These are phyloP conservation scores for Oryza meyeriana DNA, from an alignment of 176 grass and related monocot genomes.

Conservation along the genomic window DNA sequence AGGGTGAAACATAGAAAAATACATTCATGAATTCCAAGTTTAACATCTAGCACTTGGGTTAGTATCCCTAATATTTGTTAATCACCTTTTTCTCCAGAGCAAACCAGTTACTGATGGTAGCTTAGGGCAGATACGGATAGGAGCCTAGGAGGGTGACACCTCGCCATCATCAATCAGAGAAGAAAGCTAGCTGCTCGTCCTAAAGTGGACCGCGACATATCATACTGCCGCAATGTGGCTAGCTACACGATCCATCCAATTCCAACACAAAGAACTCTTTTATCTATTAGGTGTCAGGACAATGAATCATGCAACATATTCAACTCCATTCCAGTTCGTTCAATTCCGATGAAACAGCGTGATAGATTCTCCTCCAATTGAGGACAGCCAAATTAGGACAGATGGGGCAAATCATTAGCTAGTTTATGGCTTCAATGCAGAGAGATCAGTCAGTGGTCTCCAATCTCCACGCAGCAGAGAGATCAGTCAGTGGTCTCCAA, in stretches of 20 bases:
- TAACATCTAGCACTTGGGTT: conserved; percentile 22
- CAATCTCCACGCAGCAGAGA: neutral
- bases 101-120: conserved; percentile 4
- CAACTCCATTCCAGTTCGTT: conserved; percentile 17
- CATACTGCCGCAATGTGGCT: neutral
- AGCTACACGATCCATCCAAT: neutral
- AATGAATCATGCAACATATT: conserved; percentile 9
- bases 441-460: neutral
- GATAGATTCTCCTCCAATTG: neutral
- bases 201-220: conserved; percentile 8
- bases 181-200: neutral
- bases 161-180: conserved; percentile 14
- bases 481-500: neutral
- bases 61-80: neutral
- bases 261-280: neutral
- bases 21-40: neutral
- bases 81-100: neutral
- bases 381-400: neutral
- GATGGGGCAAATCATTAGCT: conserved; percentile 3
- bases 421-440: neutral
- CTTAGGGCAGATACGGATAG: conserved; percentile 4
- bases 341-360: conserved; percentile 16
- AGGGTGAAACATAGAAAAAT: neutral
- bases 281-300: neutral
- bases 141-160: neutral